phyloP scores from a whole-genome alignment of 2,329 filamentous ascomycete species.

The Calonectria hawksworthii region DNA sequence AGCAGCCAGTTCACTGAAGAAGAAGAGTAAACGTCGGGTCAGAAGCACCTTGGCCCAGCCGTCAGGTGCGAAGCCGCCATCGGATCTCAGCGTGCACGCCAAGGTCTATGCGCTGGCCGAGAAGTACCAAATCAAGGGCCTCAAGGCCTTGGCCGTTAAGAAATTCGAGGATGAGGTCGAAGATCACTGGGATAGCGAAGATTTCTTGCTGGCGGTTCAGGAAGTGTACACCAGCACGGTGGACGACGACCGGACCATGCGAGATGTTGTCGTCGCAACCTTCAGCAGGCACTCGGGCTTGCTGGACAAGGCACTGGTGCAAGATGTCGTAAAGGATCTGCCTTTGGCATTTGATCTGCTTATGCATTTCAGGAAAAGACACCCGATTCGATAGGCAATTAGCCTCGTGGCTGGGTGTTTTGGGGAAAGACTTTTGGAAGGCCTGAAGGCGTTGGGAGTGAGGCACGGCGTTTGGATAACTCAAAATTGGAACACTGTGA shows the following conservation, averaged over 20 bases:
- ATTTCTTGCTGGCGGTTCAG: not conserved
- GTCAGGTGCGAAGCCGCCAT: not conserved
- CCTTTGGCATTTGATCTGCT: slow-evolving; percentile 17
- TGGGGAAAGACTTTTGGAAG: not conserved
- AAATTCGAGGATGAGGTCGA: slow-evolving; percentile 13
- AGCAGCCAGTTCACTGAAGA: not conserved
- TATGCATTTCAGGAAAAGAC: slow-evolving; percentile 4
- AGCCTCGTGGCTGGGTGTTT: not conserved
- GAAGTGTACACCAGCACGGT: slow-evolving; percentile 20
- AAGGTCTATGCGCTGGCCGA: slow-evolving; percentile 15
- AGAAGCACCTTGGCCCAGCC: not conserved
- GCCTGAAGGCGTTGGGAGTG: not conserved
- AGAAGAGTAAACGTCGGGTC: not conserved
- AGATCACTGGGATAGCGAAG: not conserved
- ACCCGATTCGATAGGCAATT: not conserved
- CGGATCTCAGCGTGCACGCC: slow-evolving; percentile 13
- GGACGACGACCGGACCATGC: slow-evolving; percentile 6
- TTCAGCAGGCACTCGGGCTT: slow-evolving; percentile 2
- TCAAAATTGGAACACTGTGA: not conserved
- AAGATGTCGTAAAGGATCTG: slow-evolving; percentile 6
- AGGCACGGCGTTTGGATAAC: not conserved
- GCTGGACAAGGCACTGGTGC: slow-evolving; percentile 7
- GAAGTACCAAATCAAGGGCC: slow-evolving; percentile 5
- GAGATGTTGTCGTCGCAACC: slow-evolving; percentile 7
- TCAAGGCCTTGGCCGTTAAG: slow-evolving; percentile 5